These are phyloP conservation scores for Handroanthus guayacan DNA, from an alignment of 257 asterid genomes.

Conservation along the genomic window DNA sequence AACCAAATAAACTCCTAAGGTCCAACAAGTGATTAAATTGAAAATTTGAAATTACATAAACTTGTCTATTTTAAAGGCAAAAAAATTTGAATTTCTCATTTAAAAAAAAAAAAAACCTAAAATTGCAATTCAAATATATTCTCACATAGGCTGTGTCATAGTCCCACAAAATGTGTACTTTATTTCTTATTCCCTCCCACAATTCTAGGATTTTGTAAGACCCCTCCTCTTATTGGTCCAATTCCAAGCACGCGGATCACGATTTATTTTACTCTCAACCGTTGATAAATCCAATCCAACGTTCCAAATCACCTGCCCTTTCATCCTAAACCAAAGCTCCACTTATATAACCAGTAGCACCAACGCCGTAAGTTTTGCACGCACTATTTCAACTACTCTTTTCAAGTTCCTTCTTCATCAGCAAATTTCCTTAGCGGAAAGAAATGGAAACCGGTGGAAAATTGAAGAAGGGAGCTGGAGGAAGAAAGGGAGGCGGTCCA, in stretches of 20 bases:
- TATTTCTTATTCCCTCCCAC: neutral
- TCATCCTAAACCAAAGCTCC: neutral
- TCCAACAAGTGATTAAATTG: no score
- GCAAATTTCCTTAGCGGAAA: neutral
- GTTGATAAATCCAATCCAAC: conserved; percentile 41
- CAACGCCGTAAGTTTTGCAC: neutral
- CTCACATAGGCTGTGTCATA: no score
- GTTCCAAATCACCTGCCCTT: conserved; percentile 23
- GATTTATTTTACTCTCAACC: neutral
- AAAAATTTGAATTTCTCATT: no score
- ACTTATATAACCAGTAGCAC: conserved; percentile 35
- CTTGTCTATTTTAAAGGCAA: no score
- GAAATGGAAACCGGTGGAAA: conserved; percentile 43
- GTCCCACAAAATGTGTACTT: conserved; percentile 2
- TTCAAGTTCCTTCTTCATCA: neutral
- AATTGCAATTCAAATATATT: no score
- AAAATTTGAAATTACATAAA: no score
- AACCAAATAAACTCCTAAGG: no score
- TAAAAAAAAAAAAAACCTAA: no score
- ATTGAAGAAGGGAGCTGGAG: conserved; percentile 61
- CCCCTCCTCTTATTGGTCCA: conserved; percentile 34
- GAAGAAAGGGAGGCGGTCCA: conserved; percentile 61
- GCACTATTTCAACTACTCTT: conserved; percentile 14
- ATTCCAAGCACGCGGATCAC: conserved; percentile 38
- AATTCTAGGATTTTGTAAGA: conserved; percentile 22